Base-by-base conservation (phyloP, 2,329 filamentous ascomycete species). In the Thelonectria rubi region DNA sequence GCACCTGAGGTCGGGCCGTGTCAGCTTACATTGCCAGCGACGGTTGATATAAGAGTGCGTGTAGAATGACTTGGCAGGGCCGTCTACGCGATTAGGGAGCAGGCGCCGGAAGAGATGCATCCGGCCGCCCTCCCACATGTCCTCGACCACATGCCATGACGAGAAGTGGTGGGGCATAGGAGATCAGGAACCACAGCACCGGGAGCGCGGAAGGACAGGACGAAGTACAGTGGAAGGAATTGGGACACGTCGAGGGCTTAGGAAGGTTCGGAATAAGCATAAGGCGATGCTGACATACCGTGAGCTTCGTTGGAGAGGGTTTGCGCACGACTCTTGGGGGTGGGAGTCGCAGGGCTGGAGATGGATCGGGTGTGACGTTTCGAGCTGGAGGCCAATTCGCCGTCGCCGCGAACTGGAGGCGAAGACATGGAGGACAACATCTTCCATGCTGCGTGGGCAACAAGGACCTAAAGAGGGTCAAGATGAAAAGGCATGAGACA, bases 371-470 rank as follows among this genome's bases (percentile, higher is more conserved):
- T 66, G 64, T 73, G 64, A 40, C 62, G 63, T 62, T 60, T 70
- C 48, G 67, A 63, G 59, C 8, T 70, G 46, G 67, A 63, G 61
- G 64, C 64, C 65, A 65, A 66, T 65, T 72, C 69, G 70, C 65
- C 67, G 53, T 75, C 69, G 66, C 66, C 72, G 53, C 62, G 61
- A 42, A 64, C 43, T 60, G 68, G 64, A 67, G 69, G 64, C 64
- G 70, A 72, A 65, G 72, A 64, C 64, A 72, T 65, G 52, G 68
- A 72, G 60, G 69, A 62, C 60, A 73, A 68, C 76, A 78, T 78
- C 42, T 77, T 70, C 75, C 76, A 78, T 78, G 64, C 72, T 77
- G 75, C 56, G 66, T 67, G 61, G 65, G 70, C 59, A 62, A 49
- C 17, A 54, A 60, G 54, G 46, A 55, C 62, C 65, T 67, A 66